Evolutionary conservation across 495 filamentous ascomycete genomes (phyloP), one percentile per base, ranked within the genome.

Genomic region (Penicillium herquei): DNA sequence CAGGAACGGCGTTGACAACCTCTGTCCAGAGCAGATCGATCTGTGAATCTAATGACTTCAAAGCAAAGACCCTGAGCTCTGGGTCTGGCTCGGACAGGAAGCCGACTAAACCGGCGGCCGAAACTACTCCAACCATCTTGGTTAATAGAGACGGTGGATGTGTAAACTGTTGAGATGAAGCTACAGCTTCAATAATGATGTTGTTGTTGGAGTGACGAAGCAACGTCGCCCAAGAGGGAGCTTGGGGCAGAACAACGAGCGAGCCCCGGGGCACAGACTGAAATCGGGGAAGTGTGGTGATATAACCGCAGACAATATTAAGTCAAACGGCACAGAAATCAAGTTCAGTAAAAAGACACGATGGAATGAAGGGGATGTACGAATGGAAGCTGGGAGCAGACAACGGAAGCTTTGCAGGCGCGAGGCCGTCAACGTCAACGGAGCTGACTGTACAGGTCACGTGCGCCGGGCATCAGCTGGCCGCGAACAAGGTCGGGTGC

Each of bases 21-120:
- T 99, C 94, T 52, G 92, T 91, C 95, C 95, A 99, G 57, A 98
- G 81, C 49, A 91, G 86, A 70, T 98, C 91, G 64, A 99, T 94
- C 63, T 96, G 87, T 56, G 94, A 89, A 74, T 98, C 94, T 65
- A 98, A 82, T 56, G 88, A 91, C 79, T 93, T 87, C 66, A 99
- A 79, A 53, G 95, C 95, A 70, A 96, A 98, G 64, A 91, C 84
- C 77, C 88, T 91, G 65, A 99, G 84, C 77, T 94, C 89, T 18
- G 86, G 81, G 74, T 98, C 94, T 48, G 93, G 89, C 69, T 99
- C 95, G 59, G 91, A 88, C 44, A 99, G 84, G 72, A 98, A 96
- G 72, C 92, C 93, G 66, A 99, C 85, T 39, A 99, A 85, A 67
- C 95, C 95, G 53, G 89, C 89, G 56, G 93, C 95, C 51, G 95